Evolutionary conservation across 140 eudicot species (phyloP).

Genomic region (Stevia rebaudiana): DNA sequence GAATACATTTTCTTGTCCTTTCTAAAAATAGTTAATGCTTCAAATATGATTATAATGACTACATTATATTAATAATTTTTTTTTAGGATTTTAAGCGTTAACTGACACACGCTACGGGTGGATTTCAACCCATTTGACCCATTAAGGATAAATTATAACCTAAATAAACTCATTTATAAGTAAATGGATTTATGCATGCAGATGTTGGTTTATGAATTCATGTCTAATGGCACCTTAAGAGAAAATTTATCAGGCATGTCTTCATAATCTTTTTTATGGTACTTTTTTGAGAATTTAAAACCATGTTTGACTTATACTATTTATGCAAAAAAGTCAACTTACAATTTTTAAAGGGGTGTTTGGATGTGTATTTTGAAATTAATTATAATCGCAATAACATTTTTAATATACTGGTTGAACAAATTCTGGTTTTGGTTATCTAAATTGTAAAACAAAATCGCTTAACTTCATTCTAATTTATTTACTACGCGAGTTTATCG

Average conservation of each 20-base stretch:
- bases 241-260: conserved; percentile 73
- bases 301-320: not conserved
- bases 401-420: too few relatives aligned
- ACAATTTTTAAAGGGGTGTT: not conserved
- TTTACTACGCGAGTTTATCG: not conserved
- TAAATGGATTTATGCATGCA: conserved; percentile 28
- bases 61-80: not conserved
- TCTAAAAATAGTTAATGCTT: not conserved
- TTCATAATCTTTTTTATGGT: conserved; percentile 6
- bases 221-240: conserved; percentile 80
- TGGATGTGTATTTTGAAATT: not conserved
- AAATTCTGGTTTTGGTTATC: too few relatives aligned
- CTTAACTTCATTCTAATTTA: too few relatives aligned
- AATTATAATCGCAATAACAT: not conserved
- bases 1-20: not conserved
- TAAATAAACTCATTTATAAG: not conserved
- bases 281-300: not conserved
- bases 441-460: not conserved
- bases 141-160: not conserved
- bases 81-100: not conserved
- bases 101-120: not conserved
- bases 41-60: not conserved
- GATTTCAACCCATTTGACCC: not conserved
- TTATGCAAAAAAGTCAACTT: not conserved
- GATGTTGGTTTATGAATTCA: conserved; percentile 88